Conservation (phyloP, 139 green algal species). For the Penium margaritaceum region DNA sequence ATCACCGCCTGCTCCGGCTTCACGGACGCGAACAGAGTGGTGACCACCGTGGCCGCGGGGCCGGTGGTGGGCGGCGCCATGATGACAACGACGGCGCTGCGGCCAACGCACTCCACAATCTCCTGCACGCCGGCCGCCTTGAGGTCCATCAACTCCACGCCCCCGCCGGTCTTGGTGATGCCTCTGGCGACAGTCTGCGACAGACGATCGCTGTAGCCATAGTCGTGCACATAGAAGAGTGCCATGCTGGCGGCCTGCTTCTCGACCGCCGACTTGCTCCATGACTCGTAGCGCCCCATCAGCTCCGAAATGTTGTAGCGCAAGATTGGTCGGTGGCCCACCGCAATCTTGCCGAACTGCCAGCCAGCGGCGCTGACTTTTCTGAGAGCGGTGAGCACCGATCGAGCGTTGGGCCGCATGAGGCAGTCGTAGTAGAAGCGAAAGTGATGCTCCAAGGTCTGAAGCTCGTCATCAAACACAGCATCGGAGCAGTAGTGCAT, state of each 20-base stretch:
- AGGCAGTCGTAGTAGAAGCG: constrained; percentile 98
- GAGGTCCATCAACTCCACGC: constrained; percentile 80
- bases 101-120: constrained; percentile 56
- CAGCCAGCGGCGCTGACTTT: constrained; percentile 68
- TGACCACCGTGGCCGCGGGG: constrained; percentile 51
- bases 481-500: too few species aligned
- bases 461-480: constrained; percentile 51
- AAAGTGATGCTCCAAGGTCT: constrained; percentile 57
- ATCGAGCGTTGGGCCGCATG: constrained; percentile 85
- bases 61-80: constrained; percentile 52
- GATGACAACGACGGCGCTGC: constrained; percentile 64
- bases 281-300: constrained; percentile 58
- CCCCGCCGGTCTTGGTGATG: constrained; percentile 80
- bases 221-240: constrained; percentile 84
- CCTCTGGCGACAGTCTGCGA: constrained; percentile 77
- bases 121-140: constrained; percentile 54
- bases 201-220: constrained; percentile 84
- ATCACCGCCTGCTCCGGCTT: constrained; percentile 67
- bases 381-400: constrained; percentile 77
- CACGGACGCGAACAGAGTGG: constrained; percentile 57
- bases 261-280: constrained; percentile 62
- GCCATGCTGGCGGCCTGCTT: constrained; percentile 63
- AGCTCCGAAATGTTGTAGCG: constrained; percentile 66
- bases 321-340: constrained; percentile 65
- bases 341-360: constrained; percentile 70